Conservation (phyloP, 2,329 filamentous ascomycete genomes). For the Aspergillus japonicus region DNA sequence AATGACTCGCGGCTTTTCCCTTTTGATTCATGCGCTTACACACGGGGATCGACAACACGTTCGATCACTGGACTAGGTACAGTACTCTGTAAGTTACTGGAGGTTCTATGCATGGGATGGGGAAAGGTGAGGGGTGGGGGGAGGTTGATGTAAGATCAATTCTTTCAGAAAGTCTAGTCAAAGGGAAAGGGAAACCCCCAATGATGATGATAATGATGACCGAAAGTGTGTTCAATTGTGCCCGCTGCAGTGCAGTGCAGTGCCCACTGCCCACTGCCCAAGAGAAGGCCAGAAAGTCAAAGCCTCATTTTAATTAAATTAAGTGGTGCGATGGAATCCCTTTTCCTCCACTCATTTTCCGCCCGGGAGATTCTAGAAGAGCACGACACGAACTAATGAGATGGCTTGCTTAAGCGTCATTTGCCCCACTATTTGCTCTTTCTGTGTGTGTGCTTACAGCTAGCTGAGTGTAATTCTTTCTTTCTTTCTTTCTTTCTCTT, state of each 20-base stretch:
- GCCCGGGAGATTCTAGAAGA: conserved; percentile 18
- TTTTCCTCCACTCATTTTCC: neutral
- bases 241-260: too few relatives aligned
- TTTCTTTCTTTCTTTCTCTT: neutral
- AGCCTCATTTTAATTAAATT: neutral
- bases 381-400: conserved; percentile 14
- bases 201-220: neutral
- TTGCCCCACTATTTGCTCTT: conserved; percentile 13
- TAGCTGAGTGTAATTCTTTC: neutral
- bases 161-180: neutral
- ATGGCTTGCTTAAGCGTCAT: conserved; percentile 18
- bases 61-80: neutral
- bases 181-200: neutral
- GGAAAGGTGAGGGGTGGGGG: neutral
- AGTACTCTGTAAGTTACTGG: too few relatives aligned
- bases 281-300: neutral
- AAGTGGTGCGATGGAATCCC: neutral
- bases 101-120: neutral
- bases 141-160: neutral
- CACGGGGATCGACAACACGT: neutral
- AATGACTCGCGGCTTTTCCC: neutral
- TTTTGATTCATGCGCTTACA: neutral
- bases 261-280: too few relatives aligned
- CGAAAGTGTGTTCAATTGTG: too few relatives aligned
- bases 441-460: conserved; percentile 5